phyloP scores from a whole-genome alignment of 1,139 yeast species.

The Yamadazyma siamensis region DNA sequence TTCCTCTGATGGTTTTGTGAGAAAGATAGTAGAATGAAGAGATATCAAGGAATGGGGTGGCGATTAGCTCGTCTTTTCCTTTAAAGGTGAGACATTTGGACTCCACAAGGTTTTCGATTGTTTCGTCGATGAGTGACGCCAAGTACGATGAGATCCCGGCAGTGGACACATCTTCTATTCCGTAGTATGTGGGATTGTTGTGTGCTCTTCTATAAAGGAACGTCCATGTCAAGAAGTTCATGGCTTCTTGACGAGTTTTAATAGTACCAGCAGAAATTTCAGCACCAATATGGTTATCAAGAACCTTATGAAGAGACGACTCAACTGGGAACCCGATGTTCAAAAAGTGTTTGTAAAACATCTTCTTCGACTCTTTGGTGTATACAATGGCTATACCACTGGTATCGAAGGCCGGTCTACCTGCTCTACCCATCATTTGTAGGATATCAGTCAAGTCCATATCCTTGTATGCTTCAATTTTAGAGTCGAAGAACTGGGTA shows the following conservation, averaged over 20 bases:
- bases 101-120: conserved; percentile 64
- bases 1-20: conserved; percentile 77
- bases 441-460: conserved; percentile 91
- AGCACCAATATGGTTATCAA: conserved; percentile 95
- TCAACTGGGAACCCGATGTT: conserved; percentile 98
- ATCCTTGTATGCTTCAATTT: conserved; percentile 74
- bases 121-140: conserved; percentile 66
- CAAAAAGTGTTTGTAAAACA: conserved; percentile 89
- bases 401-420: conserved; percentile 95
- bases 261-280: conserved; percentile 91
- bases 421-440: conserved; percentile 94
- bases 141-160: conserved; percentile 71
- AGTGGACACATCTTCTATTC: conserved; percentile 67
- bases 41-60: conserved; percentile 83
- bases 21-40: conserved; percentile 92
- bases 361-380: conserved; percentile 88
- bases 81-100: conserved; percentile 64
- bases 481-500: conserved; percentile 82
- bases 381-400: conserved; percentile 93
- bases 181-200: conserved; percentile 93
- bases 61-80: conserved; percentile 51
- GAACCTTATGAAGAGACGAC: conserved; percentile 85
- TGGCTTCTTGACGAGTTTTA: conserved; percentile 76
- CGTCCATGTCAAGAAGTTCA: conserved; percentile 94
- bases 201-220: conserved; percentile 90